Evolutionary conservation across 2,329 filamentous ascomycete genomes (phyloP).

Genomic region (Colletotrichum eremochloae): DNA sequence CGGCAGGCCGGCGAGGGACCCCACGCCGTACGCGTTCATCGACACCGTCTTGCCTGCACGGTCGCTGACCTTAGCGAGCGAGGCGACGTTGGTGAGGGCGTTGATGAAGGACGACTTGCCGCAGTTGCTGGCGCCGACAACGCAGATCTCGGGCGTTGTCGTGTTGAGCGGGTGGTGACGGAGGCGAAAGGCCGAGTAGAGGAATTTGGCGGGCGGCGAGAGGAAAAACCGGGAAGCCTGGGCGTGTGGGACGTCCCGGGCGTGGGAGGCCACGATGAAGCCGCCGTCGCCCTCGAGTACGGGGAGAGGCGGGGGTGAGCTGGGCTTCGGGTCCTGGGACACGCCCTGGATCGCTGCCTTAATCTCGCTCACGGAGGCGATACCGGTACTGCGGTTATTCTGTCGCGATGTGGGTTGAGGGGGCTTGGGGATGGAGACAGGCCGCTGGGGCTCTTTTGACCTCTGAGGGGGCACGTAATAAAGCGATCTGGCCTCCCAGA

Average conservation of each 20-base stretch:
- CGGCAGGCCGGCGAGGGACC: conserved; percentile 50
- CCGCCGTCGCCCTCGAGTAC: conserved; percentile 23
- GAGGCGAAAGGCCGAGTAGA: conserved; percentile 65
- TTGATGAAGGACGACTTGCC: conserved; percentile 93
- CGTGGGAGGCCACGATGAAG: conserved; percentile 3
- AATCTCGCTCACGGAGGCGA: conserved; percentile 1
- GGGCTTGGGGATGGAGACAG: not conserved
- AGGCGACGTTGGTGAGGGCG: conserved; percentile 71
- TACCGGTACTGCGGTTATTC: not conserved
- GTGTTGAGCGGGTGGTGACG: conserved; percentile 65
- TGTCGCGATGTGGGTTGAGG: not conserved
- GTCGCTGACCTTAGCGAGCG: conserved; percentile 63
- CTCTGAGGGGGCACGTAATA: conserved; percentile 28
- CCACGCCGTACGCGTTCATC: conserved; percentile 70
- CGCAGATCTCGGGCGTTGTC: conserved; percentile 73
- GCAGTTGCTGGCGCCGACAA: conserved; percentile 89
- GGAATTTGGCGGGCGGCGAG: conserved; percentile 49
- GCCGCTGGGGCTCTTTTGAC: conserved; percentile 14
- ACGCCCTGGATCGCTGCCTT: conserved; percentile 8
- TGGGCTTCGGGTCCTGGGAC: not conserved
- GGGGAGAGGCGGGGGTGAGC: not conserved
- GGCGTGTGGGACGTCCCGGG: conserved; percentile 3
- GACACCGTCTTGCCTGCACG: conserved; percentile 66
- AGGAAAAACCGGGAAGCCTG: conserved; percentile 30
- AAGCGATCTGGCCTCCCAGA: conserved; percentile 29